These are phyloP conservation scores for Serendipita sp. DNA, from an alignment of 768 basidiomycete genomes.

Conservation along the genomic window DNA sequence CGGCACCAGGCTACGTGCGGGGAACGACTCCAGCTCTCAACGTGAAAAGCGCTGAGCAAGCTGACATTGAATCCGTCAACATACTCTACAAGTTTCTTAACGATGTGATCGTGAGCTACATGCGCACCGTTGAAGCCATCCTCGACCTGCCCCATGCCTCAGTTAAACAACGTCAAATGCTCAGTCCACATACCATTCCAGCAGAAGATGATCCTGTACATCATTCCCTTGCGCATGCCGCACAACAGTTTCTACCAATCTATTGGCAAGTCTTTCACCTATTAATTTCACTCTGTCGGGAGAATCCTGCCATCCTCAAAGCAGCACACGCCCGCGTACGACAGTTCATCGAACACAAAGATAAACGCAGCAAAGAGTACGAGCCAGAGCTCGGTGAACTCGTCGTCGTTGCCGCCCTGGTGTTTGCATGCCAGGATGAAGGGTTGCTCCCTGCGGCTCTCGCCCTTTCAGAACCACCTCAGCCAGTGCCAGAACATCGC, in stretches of 20 bases:
- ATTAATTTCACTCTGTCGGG: background rate
- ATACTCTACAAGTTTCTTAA: background rate
- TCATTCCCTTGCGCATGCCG: background rate
- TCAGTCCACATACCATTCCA: background rate
- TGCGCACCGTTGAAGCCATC: background rate
- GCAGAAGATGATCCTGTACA: background rate
- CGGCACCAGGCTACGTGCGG: background rate
- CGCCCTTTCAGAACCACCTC: background rate
- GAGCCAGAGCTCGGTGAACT: background rate
- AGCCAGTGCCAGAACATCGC: background rate
- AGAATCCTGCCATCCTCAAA: background rate
- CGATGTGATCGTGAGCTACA: background rate
- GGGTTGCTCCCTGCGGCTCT: background rate
- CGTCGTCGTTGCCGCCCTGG: background rate
- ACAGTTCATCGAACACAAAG: background rate
- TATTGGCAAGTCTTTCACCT: conserved; percentile 4
- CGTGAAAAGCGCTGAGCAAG: background rate
- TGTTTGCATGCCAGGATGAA: conserved; percentile 2
- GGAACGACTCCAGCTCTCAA: background rate
- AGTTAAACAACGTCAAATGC: background rate
- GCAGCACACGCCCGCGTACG: background rate
- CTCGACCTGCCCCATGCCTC: background rate
- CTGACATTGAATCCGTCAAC: background rate
- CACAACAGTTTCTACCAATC: background rate
- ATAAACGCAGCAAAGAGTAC: background rate